A percentile compares a stretch with the other conserved stretches of the same genome.
Evolutionary conservation across 108 stramenopile genomes (phyloP).

Genomic region (Cafeteria roenbergensis): DNA sequence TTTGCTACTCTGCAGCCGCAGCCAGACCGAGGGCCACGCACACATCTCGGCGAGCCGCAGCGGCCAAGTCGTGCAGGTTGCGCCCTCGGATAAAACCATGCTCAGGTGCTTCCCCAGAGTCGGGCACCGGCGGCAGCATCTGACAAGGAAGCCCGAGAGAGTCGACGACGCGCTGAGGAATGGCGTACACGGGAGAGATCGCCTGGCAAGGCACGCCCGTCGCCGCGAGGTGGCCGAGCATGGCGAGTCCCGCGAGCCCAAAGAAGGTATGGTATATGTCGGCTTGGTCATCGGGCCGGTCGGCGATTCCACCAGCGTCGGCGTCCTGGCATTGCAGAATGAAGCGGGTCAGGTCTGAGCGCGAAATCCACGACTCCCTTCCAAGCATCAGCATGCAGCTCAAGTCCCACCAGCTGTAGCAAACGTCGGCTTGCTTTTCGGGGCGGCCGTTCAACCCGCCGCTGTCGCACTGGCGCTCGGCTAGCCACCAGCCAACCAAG

Average conservation of each 20-base stretch:
- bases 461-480: slow-evolving; percentile 95
- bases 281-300: slow-evolving; percentile 79
- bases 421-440: slow-evolving; percentile 97
- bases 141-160: too few relatives aligned
- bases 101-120: too few relatives aligned
- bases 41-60: too few relatives aligned
- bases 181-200: not conserved
- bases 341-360: slow-evolving; percentile 59
- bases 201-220: not conserved
- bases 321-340: slow-evolving; percentile 86
- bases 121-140: too few relatives aligned
- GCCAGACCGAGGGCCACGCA: too few relatives aligned
- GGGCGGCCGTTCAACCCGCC: slow-evolving; percentile 85
- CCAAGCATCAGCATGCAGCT: slow-evolving; percentile 74
- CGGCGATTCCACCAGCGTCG: slow-evolving; percentile 93
- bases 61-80: too few relatives aligned
- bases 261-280: slow-evolving; percentile 99
- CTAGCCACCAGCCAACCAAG: slow-evolving; percentile 92
- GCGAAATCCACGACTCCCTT: slow-evolving; percentile 71
- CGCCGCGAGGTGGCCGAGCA: slow-evolving; percentile 59
- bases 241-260: slow-evolving; percentile 72
- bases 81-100: too few relatives aligned
- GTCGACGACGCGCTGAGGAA: not conserved
- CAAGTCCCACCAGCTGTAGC: slow-evolving; percentile 98
- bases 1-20: too few relatives aligned